Evolutionary conservation across 345 rosid species (phyloP), one percentile per base, ranked within the genome.

Genomic region (Salix exigua): DNA sequence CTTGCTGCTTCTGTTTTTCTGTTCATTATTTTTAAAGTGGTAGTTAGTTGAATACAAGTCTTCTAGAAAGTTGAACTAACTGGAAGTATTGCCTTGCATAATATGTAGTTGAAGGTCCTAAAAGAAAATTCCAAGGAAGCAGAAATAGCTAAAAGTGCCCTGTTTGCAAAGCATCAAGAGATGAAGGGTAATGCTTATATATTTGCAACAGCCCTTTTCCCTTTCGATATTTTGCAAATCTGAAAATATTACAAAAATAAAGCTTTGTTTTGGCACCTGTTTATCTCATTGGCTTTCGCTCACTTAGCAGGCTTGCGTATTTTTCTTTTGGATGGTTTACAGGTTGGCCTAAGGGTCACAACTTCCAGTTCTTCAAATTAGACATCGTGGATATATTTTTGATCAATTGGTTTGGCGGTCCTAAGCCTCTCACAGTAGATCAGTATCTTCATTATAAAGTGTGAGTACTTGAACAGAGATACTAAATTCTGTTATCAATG

Each of bases 391-490:
- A 91, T 75, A 88, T 96, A 82, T 96, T 96, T 67, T 78, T 96
- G 83, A 91, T 96, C 30, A 87, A 96, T 73, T 92, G 94, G 98
- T 96, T 88, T 71, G 98, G 99, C 71, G 99, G 98, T 76, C 88
- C 94, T 63, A 96, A 96, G 72, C 96, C 93, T 74, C 83, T 86
- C 75, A 89, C 96, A 4, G 85, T 91, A 18, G 94, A 93, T 28
- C 85, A 96, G 81, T 96, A 96, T 78, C 88, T 96, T 69, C 88
- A 87, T 19, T 64, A 71, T 12, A 86, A 89, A 78, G 55, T 51
- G 99, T 93, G 81, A 92, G 97, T 79, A 23, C 17, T 62, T 40
- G n/a, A 66, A 25, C 35, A 31, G 70, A 51, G 37, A 42, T 11
- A 23, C 8, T 53, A 1, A 3, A 1, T 25, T 40, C 3, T 12